phyloP scores from a whole-genome alignment of 2,329 filamentous ascomycete species.

The Diaporthe australafricana region DNA sequence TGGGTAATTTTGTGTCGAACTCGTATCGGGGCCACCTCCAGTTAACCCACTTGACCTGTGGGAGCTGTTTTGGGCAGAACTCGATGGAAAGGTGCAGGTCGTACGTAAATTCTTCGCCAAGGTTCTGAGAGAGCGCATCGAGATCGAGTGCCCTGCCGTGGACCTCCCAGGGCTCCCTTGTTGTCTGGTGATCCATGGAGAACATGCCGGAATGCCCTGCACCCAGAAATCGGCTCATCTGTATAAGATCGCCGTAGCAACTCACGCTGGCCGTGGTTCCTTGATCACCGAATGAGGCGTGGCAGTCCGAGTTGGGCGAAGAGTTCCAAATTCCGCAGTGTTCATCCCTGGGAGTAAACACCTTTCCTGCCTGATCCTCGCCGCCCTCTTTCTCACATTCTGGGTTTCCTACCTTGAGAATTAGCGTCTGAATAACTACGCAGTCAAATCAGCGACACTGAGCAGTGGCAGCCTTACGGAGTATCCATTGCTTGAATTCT shows the following conservation, averaged over 20 bases:
- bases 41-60: constrained; percentile 22
- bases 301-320: neutral
- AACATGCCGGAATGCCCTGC: constrained; percentile 9
- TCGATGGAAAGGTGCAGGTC: neutral
- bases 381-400: neutral
- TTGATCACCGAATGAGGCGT: constrained; percentile 17
- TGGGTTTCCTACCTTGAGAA: neutral
- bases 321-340: constrained; percentile 1
- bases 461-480: neutral
- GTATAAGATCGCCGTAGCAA: neutral
- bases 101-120: neutral
- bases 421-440: neutral
- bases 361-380: neutral
- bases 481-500: neutral
- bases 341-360: neutral
- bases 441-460: neutral
- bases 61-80: neutral
- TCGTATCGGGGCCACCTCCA: constrained; percentile 30
- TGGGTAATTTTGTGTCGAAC: neutral
- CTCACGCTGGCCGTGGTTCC: constrained; percentile 12
- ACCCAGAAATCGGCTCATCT: constrained; percentile 5
- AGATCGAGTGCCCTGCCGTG: neutral
- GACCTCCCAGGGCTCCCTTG: neutral
- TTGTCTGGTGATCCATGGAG: neutral
- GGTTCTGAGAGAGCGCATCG: neutral